A percentile compares a stretch with the other conserved stretches of the same genome.
These are phyloP conservation scores for Thymus quinquecostatus DNA, from an alignment of 257 asterid species.

Conservation along the genomic window DNA sequence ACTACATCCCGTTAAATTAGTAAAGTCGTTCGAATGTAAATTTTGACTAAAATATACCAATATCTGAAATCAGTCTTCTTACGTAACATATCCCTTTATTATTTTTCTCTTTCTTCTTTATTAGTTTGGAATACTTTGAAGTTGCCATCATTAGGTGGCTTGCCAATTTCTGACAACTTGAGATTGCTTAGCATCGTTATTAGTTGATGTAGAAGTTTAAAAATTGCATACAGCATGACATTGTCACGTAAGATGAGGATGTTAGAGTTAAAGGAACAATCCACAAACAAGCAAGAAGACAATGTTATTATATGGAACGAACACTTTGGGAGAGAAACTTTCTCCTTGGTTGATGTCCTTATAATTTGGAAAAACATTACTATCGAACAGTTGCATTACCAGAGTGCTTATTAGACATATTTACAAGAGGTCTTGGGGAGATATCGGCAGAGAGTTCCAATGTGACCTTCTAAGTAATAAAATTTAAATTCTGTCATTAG, in stretches of 20 bases:
- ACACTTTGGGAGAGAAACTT: background rate
- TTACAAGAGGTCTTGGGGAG: background rate
- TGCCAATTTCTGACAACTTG: background rate
- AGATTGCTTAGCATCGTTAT: background rate
- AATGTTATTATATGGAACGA: background rate
- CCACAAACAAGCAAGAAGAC: background rate
- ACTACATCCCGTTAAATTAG: background rate
- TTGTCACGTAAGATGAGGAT: background rate
- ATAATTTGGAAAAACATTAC: background rate
- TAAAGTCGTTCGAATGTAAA: background rate
- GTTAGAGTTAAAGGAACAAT: background rate
- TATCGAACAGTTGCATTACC: background rate
- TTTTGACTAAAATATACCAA: background rate
- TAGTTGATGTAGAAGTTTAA: background rate
- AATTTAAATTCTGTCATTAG: conserved; percentile 13
- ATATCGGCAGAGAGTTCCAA: conserved; percentile 4
- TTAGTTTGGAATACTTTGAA: background rate
- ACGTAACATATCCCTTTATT: background rate
- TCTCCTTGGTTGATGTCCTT: background rate
- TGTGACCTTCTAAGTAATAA: background rate
- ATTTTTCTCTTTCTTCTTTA: background rate
- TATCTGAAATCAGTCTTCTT: background rate
- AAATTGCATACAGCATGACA: background rate
- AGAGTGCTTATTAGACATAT: too few relatives aligned
- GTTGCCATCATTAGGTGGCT: background rate